Base-by-base conservation (phyloP, 495 filamentous ascomycete species). In the Trichoderma reesei region DNA sequence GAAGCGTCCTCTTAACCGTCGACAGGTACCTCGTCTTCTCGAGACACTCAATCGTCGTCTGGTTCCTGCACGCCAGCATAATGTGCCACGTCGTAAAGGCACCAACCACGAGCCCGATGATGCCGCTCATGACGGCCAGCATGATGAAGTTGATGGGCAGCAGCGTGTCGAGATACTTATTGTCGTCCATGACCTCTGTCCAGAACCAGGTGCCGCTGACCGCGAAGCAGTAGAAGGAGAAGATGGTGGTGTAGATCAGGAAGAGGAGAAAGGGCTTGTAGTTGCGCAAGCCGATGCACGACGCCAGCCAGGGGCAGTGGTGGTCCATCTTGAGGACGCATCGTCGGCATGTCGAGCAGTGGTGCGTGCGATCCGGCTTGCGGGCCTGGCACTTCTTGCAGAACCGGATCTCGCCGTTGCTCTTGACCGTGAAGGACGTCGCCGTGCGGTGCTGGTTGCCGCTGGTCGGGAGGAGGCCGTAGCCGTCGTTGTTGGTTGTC, bases 321-420 rank as follows among this genome's bases (percentile, higher is more conserved):
- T 98, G 94, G 73, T 98, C 94, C 94, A 98, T 98, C 76, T 98
- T 98, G 71, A 98, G 79, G 11, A 98, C 93, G 73, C 94, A 98
- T 66, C 88, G 86, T 64, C 86, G 85, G 75, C 94, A 98, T 14
- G 90, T 90, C 13, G 89, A 93, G 80, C 94, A 98, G 79, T 98
- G 94, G 72, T 98, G 94, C 41, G 95, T 85, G 37, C 94, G 92
- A 75, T 98, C 95, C 48, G 94, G 94, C 77, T 98, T 98, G 61
- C 86, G 84, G 38, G 85, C 86, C 75, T 93, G 87, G 75, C 94
- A 98, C 77, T 98, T 98, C 78, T 98, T 98, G 80, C 94, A 98
- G 77, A 88, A 98, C 41, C 94, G 86, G 38, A 86, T 74, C 67
- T 87, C 86, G 63, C 94, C 94, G 41, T 87, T 90, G 56, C 90